Evolutionary conservation across 73 alveolate species (phyloP).

Genomic region (Uronychia setigera): DNA sequence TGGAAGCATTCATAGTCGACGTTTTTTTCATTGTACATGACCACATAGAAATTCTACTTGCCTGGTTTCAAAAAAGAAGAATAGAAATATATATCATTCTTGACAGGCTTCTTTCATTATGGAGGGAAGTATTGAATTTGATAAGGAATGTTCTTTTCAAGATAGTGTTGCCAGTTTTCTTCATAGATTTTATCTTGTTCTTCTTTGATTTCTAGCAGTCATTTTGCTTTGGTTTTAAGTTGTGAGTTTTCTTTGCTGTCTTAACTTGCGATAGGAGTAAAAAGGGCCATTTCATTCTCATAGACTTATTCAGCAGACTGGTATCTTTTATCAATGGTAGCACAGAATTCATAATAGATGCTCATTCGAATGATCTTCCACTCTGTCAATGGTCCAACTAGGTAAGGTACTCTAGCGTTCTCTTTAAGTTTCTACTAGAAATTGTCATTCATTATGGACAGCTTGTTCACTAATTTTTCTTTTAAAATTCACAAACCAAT

Average conservation of each 20-base stretch:
- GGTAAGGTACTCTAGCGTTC: neutral
- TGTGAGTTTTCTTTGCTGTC: neutral
- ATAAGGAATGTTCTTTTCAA: neutral
- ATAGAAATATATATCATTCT: neutral
- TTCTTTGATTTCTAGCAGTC: neutral
- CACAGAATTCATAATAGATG: neutral
- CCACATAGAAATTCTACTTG: neutral
- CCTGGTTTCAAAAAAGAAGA: neutral
- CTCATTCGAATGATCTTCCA: neutral
- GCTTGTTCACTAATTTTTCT: neutral
- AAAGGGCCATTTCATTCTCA: too few species aligned
- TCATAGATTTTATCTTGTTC: neutral
- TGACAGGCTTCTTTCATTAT: too few species aligned
- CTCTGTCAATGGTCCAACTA: neutral
- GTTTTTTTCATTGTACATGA: neutral
- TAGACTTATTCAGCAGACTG: neutral
- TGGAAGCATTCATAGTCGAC: neutral
- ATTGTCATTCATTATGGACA: neutral
- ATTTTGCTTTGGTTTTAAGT: neutral
- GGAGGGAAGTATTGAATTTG: neutral
- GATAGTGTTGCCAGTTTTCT: neutral
- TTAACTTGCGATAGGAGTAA: too few species aligned
- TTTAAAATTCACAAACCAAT: neutral
- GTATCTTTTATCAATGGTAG: neutral
- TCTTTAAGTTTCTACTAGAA: neutral